A percentile compares a stretch with the other conserved stretches of the same genome.
These are phyloP conservation scores for Daldinia vernicosa DNA, from an alignment of 495 filamentous ascomycete genomes.

Conservation along the genomic window DNA sequence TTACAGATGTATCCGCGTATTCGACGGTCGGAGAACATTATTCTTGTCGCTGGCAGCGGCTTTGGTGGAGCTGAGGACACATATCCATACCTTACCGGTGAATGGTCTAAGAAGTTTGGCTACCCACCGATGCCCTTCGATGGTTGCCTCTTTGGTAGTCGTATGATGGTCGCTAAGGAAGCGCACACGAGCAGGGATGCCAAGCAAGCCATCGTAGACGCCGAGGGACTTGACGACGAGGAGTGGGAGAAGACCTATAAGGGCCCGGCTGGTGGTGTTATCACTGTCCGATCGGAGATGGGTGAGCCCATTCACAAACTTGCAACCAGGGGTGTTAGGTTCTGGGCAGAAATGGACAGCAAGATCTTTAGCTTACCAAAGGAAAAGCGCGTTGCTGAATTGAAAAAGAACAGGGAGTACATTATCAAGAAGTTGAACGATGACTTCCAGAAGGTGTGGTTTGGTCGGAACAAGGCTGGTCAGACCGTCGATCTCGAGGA, in stretches of 20 bases:
- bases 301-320: conserved; percentile 99
- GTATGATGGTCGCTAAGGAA: conserved; percentile 95
- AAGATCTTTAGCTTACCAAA: conserved; percentile 98
- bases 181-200: conserved; percentile 91
- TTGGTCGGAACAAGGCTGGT: conserved; percentile 84
- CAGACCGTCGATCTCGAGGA: conserved; percentile 94
- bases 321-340: conserved; percentile 89
- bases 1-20: conserved; percentile 90
- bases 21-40: conserved; percentile 81
- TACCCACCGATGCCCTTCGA: conserved; percentile 96
- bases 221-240: conserved; percentile 83
- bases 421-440: conserved; percentile 98
- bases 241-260: conserved; percentile 99
- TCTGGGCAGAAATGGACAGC: conserved; percentile 98
- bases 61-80: conserved; percentile 93
- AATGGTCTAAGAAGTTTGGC: conserved; percentile 83
- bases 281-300: conserved; percentile 99
- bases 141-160: conserved; percentile 87
- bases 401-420: conserved; percentile 90
- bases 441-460: conserved; percentile 99
- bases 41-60: conserved; percentile 89
- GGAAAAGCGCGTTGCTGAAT: conserved; percentile 88
- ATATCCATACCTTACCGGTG: conserved; percentile 90
- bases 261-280: conserved; percentile 86
- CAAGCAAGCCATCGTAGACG: conserved; percentile 94